Evolutionary conservation across 805 yeast genomes (phyloP).

Genomic region (Teunomyces tritomae): DNA sequence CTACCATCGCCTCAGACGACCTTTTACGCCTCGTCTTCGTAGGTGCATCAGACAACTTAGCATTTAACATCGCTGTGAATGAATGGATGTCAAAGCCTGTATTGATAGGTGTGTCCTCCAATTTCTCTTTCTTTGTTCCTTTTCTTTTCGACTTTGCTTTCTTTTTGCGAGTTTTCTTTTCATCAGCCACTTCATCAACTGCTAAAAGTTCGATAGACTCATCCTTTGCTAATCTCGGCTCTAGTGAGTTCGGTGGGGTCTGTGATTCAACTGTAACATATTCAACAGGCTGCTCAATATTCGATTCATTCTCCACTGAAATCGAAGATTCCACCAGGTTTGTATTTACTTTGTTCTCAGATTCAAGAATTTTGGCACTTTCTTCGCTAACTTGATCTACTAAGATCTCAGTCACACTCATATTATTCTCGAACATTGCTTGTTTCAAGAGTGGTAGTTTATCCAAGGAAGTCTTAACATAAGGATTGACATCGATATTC

Average conservation of each 20-base stretch:
- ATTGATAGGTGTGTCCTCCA: neutral
- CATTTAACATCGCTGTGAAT: conserved; percentile 24
- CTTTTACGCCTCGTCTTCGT: neutral
- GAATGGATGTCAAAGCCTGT: conserved; percentile 23
- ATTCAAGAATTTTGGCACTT: neutral
- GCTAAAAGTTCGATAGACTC: neutral
- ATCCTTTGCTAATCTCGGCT: neutral
- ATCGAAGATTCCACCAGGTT: neutral
- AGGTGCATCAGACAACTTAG: conserved; percentile 14
- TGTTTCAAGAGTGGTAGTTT: conserved; percentile 19
- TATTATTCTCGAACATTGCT: conserved; percentile 11
- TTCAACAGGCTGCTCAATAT: neutral
- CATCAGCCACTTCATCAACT: conserved; percentile 1
- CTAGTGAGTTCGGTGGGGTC: neutral
- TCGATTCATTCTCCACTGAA: neutral
- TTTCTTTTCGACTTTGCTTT: neutral
- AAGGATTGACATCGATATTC: conserved; percentile 15
- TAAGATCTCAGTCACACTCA: conserved; percentile 1
- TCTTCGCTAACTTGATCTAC: neutral
- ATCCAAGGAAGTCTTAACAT: conserved; percentile 18
- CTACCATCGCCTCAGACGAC: neutral
- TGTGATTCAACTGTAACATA: neutral
- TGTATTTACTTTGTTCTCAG: neutral
- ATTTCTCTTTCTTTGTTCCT: conserved; percentile 1
- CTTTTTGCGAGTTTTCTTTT: conserved; percentile 1